These are phyloP conservation scores for Tremella yokohamensis DNA, from an alignment of 768 basidiomycete species.

Conservation along the genomic window DNA sequence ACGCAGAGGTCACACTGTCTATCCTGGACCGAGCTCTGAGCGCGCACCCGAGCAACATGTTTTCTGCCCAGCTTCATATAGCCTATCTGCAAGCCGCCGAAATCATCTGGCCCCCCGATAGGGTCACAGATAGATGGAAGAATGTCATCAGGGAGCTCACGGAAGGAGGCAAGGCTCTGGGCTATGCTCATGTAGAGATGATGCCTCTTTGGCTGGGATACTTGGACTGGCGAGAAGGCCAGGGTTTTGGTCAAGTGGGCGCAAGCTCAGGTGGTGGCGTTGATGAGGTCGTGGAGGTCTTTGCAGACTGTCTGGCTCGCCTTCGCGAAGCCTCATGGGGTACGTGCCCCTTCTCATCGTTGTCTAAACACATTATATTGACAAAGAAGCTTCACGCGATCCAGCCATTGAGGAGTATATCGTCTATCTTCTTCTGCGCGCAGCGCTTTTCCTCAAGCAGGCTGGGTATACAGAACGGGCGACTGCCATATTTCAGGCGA, in stretches of 20 bases:
- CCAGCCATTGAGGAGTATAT: conserved; percentile 48
- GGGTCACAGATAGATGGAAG: conserved; percentile 48
- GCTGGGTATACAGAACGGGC: conserved; percentile 52
- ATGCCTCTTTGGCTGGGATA: conserved; percentile 50
- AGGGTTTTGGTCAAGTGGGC: conserved; percentile 33
- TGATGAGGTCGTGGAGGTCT: conserved; percentile 48
- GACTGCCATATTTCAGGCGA: conserved; percentile 49
- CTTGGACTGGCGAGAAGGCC: conserved; percentile 48
- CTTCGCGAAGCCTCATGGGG: conserved; percentile 17
- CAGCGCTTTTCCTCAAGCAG: conserved; percentile 49
- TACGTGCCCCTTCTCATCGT: neutral
- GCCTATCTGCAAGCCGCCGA: conserved; percentile 48
- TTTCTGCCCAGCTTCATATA: conserved; percentile 39
- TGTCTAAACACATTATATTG: too few species aligned
- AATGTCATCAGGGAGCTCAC: conserved; percentile 31
- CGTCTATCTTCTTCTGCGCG: conserved; percentile 51
- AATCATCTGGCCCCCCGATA: conserved; percentile 44
- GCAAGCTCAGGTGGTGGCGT: conserved; percentile 36
- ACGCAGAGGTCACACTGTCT: conserved; percentile 50
- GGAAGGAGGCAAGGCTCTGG: conserved; percentile 4
- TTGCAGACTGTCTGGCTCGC: conserved; percentile 38
- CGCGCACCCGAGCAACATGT: conserved; percentile 28
- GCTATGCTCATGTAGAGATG: conserved; percentile 18
- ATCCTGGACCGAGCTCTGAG: conserved; percentile 49
- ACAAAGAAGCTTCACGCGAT: conserved; percentile 7